Conservation (phyloP, 352 stramenopile genomes). For the Sclerospora graminicola region DNA sequence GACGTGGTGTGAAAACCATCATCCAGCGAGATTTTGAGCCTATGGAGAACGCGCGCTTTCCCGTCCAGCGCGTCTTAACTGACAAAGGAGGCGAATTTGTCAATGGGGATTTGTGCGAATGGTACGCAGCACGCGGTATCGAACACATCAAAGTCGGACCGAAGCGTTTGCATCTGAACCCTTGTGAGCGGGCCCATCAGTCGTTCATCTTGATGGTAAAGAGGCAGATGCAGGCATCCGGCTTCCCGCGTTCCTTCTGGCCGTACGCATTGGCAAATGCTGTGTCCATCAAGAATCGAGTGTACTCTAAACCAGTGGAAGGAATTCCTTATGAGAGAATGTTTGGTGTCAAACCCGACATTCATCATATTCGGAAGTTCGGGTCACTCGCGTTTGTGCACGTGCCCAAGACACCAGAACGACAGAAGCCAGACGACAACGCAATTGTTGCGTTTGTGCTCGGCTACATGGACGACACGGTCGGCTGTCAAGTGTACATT, state of each 20-base stretch:
- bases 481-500: background rate
- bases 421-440: background rate
- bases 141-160: background rate
- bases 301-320: background rate
- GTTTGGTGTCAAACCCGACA: background rate
- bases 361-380: background rate
- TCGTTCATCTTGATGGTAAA: background rate
- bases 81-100: background rate
- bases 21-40: background rate
- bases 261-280: background rate
- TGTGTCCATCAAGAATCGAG: background rate
- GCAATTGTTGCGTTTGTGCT: background rate
- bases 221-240: background rate
- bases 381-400: background rate
- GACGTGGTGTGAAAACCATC: background rate
- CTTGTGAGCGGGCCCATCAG: background rate
- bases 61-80: background rate
- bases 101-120: background rate
- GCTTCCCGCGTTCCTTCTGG: background rate
- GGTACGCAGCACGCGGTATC: background rate
- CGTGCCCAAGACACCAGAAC: background rate
- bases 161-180: background rate
- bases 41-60: background rate
- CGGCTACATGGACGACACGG: background rate
- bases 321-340: background rate